Evolutionary conservation across 768 basidiomycete genomes (phyloP).

Genomic region (Pleurotus sapidus): DNA sequence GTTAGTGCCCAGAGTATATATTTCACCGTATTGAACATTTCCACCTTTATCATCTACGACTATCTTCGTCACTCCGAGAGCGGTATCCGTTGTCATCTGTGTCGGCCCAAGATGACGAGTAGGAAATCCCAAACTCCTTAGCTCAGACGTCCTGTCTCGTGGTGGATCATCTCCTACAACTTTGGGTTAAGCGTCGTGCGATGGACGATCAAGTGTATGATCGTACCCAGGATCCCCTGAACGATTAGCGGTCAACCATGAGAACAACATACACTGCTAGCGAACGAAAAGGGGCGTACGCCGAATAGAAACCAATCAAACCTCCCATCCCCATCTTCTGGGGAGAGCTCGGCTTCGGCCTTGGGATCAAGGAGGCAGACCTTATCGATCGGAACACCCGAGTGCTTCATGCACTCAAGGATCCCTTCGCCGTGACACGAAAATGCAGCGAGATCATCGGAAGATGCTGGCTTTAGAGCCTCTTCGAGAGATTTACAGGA

Average conservation of each 20-base stretch:
- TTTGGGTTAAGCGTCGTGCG: not conserved
- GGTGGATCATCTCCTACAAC: conserved; percentile 89
- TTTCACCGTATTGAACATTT: too few relatives aligned
- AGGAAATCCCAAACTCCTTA: conserved; percentile 85
- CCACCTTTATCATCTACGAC: conserved; percentile 72
- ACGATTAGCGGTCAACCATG: not conserved
- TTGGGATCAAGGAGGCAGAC: conserved; percentile 96
- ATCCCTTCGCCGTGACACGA: conserved; percentile 52
- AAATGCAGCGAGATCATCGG: conserved; percentile 28
- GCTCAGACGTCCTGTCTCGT: conserved; percentile 85
- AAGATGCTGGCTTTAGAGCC: conserved; percentile 22
- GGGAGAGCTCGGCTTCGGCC: conserved; percentile 64
- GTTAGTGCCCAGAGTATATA: too few relatives aligned
- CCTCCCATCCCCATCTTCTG: conserved; percentile 69
- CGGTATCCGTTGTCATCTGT: conserved; percentile 99
- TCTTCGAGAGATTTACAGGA: conserved; percentile 55
- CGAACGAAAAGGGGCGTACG: conserved; percentile 35
- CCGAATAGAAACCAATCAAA: conserved; percentile 94
- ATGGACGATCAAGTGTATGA: not conserved
- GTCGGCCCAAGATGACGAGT: conserved; percentile 79
- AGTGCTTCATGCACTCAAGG: conserved; percentile 51
- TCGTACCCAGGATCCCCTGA: conserved; percentile 33
- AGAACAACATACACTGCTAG: too few relatives aligned
- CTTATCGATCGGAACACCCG: conserved; percentile 42
- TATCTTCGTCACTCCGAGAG: conserved; percentile 84